Evolutionary conservation across 148 eudicot species (phyloP), one percentile per base, ranked within the genome.

Genomic region (Fallopia convolvulus): DNA sequence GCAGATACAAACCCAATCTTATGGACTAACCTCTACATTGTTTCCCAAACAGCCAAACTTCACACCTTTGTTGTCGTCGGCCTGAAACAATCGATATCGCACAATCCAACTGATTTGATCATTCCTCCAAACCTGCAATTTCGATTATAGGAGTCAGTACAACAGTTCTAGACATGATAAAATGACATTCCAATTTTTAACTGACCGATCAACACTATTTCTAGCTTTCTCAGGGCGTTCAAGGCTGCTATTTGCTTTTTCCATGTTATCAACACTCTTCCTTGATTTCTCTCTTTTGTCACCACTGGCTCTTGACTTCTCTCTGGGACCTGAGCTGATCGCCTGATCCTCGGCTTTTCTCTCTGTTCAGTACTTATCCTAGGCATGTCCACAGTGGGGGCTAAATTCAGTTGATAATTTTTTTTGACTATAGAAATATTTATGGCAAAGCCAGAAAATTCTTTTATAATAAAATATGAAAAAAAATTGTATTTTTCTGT

Each of bases 131-230:
- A 89, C 77, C 97, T 92, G 93, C 85, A 76, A 83, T 21, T 65
- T 44, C 68, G 77, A 42, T 76, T 73, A 26, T 75, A 80, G 68
- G 41, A 85, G 78, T 83, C 79, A 72, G 48, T 8, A 76, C n/a
- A 41, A 40, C 75, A 41, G 50, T 23, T 65, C 1, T 21, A 76
- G 47, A 36, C 39, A 36, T 36, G 39, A 36, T 36, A 36, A 36
- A 36, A 36, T 36, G 39, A 36, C 39, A 36, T 36, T 36, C 39
- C 39, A 36, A 36, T 36, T 36, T 36, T 2, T 36, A 36, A 72
- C 92, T 73, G n/a, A 92, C 97, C 92, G 90, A 53, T 92, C 97
- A 77, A 92, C 90, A 79, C 92, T 92, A 86, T 92, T 92, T 79
- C 97, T 86, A 11, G 89, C 87, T 87, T 85, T 92, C 60, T 92